These are phyloP conservation scores for Candida khao-thaluensis DNA, from an alignment of 805 yeast species.

Conservation along the genomic window DNA sequence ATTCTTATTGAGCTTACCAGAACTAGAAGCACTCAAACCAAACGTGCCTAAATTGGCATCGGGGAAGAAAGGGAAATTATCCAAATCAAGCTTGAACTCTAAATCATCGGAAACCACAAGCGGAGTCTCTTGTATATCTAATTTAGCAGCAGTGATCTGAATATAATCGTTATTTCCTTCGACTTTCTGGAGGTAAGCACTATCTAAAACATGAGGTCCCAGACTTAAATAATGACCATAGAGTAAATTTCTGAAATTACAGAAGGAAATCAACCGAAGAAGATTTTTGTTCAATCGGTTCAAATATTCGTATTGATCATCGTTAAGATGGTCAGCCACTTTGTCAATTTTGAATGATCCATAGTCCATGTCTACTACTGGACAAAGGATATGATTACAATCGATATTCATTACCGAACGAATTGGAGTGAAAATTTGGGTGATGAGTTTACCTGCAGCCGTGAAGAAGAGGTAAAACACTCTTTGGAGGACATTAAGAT, in stretches of 20 bases:
- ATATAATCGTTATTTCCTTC: slow-evolving; percentile 16
- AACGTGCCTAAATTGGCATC: not conserved
- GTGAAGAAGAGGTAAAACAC: slow-evolving; percentile 34
- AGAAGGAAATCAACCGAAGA: slow-evolving; percentile 31
- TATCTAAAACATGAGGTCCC: slow-evolving; percentile 22
- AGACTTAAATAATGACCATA: slow-evolving; percentile 24
- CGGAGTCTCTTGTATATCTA: slow-evolving; percentile 13
- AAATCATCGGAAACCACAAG: slow-evolving; percentile 9
- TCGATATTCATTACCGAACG: slow-evolving; percentile 36
- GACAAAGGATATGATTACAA: slow-evolving; percentile 30
- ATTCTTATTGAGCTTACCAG: not conserved
- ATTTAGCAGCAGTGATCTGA: slow-evolving; percentile 20
- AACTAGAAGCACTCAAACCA: not conserved
- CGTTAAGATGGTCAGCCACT: slow-evolving; percentile 15
- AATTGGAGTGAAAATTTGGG: slow-evolving; percentile 34
- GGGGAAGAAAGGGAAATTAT: slow-evolving; percentile 20
- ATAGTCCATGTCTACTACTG: slow-evolving; percentile 30
- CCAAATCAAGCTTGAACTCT: slow-evolving; percentile 13
- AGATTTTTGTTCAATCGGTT: slow-evolving; percentile 24
- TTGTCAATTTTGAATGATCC: slow-evolving; percentile 19
- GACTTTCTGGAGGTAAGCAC: slow-evolving; percentile 16
- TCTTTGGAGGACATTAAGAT: slow-evolving; percentile 29
- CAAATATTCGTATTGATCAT: slow-evolving; percentile 22
- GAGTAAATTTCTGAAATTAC: slow-evolving; percentile 30
- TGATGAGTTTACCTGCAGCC: slow-evolving; percentile 34